Evolutionary conservation across 179 eudicot species (phyloP), one percentile per base, ranked within the genome.

Genomic region (Vitellaria paradoxa): DNA sequence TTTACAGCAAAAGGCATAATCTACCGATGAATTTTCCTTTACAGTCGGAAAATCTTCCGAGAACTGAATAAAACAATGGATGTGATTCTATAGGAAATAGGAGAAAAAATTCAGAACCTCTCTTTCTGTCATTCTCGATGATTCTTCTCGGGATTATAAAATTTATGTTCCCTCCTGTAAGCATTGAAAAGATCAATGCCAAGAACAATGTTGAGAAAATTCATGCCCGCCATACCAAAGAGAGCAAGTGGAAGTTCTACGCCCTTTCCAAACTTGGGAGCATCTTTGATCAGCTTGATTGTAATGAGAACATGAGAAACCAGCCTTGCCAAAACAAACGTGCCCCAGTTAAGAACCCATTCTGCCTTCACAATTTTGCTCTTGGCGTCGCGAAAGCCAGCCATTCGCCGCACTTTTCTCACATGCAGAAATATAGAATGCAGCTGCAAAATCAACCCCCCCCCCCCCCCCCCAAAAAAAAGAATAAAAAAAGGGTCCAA

Each of bases 211-310:
- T 95, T 95, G 30, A 93, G 91, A 46, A 85, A 63, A 84, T 95
- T 95, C 97, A 93, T 90, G 24, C 90, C 93, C 7, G 86, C 82
- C 99, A 95, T 91, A 50, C 98, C 97, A 72, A 88, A 81, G 52
- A 90, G 79, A 59, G 99, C 99, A 15, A 91, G 97, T 6, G 99
- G 99, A 64, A 93, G 92, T 78, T 90, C 92, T 17, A 93, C 72
- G 6, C 97, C 99, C 78, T 87, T 85, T 71, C 74, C 87, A 62
- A 95, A 95, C 88, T 88, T 90, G 61, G 91, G 67, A 81, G 98
- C 92, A 78, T 95, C 99, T 80, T 72, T 83, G 59, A 93, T 24
- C 45, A 95, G 91, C 82, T 93, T 95, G 79, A 87, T 70, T 11
- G 89, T 86, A 72, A 95, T 93, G 59, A 95, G 86, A 68, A 87